Conservation (phyloP, 2,329 filamentous ascomycete species). For the Penicillium sp. region DNA sequence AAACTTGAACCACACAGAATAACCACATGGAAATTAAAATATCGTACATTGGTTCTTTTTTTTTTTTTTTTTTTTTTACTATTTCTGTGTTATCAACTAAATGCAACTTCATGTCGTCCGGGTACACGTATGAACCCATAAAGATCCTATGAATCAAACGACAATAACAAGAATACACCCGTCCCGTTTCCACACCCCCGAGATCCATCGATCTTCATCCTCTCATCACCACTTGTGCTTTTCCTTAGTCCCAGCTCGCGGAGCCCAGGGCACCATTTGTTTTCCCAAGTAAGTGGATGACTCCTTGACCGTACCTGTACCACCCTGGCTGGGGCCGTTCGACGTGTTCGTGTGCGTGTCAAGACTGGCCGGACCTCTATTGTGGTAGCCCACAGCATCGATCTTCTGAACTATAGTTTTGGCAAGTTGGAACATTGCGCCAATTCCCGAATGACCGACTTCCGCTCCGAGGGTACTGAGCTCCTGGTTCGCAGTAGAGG, state of each 20-base stretch:
- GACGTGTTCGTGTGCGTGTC: not conserved
- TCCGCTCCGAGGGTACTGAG: not conserved
- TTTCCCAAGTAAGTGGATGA: not conserved
- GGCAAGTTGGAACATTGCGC: constrained; percentile 16
- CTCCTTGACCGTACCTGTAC: not conserved
- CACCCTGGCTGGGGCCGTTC: not conserved
- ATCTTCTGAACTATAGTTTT: constrained; percentile 31
- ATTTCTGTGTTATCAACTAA: not conserved
- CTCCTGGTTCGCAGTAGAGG: not conserved
- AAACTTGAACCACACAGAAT: too few species aligned
- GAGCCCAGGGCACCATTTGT: not conserved
- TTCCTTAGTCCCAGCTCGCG: not conserved
- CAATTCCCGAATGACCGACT: constrained; percentile 5
- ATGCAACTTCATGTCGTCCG: not conserved
- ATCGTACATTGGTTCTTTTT: not conserved
- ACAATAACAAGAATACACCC: not conserved
- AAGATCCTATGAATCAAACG: not conserved
- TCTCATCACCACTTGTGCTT: not conserved
- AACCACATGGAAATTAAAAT: too few species aligned
- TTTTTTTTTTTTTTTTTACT: too few species aligned
- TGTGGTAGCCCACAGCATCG: constrained; percentile 31
- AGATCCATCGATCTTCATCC: not conserved
- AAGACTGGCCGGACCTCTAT: constrained; percentile 11
- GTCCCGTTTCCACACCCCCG: not conserved
- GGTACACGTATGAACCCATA: not conserved